Percentiles rank a stretch among this genome's conserved stretches.
These are phyloP conservation scores for Phialophora expanda DNA, from an alignment of 2,329 filamentous ascomycete species.

Conservation along the genomic window DNA sequence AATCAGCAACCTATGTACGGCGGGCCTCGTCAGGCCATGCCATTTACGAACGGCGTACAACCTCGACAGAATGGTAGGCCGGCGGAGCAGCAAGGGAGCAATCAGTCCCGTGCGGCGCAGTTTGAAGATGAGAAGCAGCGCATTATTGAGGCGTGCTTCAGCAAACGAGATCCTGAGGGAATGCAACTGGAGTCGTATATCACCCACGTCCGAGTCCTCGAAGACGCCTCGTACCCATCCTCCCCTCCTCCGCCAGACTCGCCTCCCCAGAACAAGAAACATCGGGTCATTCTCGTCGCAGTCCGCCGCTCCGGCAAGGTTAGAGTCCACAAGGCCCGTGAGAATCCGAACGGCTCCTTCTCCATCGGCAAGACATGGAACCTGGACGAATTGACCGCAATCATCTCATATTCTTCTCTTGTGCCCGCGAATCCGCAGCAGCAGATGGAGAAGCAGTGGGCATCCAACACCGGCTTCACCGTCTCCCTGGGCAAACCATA, in stretches of 20 bases:
- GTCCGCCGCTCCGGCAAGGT: constrained; percentile 92
- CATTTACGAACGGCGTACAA: constrained; percentile 24
- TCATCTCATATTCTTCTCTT: constrained; percentile 78
- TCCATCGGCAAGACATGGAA: constrained; percentile 99
- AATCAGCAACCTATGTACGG: constrained; percentile 30
- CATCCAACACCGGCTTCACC: constrained; percentile 79
- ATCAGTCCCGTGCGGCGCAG: constrained; percentile 68
- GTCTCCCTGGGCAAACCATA: constrained; percentile 93
- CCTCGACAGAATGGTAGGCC: constrained; percentile 19
- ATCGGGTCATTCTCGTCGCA: constrained; percentile 87
- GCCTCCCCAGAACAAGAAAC: constrained; percentile 78
- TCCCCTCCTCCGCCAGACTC: constrained; percentile 80
- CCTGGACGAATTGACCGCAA: constrained; percentile 81
- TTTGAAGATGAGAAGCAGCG: constrained; percentile 97
- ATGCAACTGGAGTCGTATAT: constrained; percentile 92
- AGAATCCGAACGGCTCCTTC: constrained; percentile 91
- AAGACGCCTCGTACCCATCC: constrained; percentile 83
- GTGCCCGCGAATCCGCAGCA: constrained; percentile 64
- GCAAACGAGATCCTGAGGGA: constrained; percentile 84
- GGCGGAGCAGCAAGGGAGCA: constrained; percentile 24
- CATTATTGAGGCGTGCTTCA: constrained; percentile 94
- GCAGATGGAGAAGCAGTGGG: constrained; percentile 72
- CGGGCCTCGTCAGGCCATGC: constrained; percentile 29
- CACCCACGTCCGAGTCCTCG: constrained; percentile 89
- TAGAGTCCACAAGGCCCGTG: constrained; percentile 93